These are phyloP conservation scores for Hypoxylon crocopeplum DNA, from an alignment of 495 filamentous ascomycete species.

Conservation along the genomic window DNA sequence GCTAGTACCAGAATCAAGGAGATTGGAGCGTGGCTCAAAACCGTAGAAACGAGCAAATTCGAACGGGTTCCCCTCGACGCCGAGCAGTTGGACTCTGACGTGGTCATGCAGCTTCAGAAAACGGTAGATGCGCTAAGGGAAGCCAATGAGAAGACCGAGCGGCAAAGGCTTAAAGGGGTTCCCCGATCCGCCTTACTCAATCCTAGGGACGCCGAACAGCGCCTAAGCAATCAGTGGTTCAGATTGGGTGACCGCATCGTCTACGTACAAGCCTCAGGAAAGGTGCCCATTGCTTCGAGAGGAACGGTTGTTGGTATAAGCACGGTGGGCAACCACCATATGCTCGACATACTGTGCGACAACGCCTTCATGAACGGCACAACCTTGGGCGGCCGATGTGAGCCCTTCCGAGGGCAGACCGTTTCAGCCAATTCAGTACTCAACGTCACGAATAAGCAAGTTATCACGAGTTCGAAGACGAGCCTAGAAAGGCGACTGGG, in stretches of 20 bases:
- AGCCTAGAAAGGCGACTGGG: conserved; percentile 64
- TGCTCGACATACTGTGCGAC: conserved; percentile 94
- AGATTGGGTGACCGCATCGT: conserved; percentile 87
- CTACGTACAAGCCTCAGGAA: conserved; percentile 90
- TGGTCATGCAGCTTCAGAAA: conserved; percentile 80
- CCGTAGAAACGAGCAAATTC: conserved; percentile 85
- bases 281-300: conserved; percentile 89
- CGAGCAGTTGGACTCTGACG: conserved; percentile 90
- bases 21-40: conserved; percentile 90
- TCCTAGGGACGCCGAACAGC: conserved; percentile 89
- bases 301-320: conserved; percentile 95
- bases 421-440: conserved; percentile 83
- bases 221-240: conserved; percentile 85
- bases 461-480: conserved; percentile 76
- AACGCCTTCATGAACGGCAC: conserved; percentile 95
- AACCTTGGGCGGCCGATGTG: conserved; percentile 84
- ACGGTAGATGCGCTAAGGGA: conserved; percentile 69
- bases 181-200: conserved; percentile 88
- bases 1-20: conserved; percentile 78
- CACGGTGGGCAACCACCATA: conserved; percentile 75
- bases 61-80: conserved; percentile 94
- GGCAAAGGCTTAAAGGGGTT: conserved; percentile 75
- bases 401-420: conserved; percentile 95
- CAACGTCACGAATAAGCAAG: conserved; percentile 82
- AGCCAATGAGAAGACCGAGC: conserved; percentile 52